Conservation (phyloP, 2,329 filamentous ascomycete genomes). For the Shiraia sp. region DNA sequence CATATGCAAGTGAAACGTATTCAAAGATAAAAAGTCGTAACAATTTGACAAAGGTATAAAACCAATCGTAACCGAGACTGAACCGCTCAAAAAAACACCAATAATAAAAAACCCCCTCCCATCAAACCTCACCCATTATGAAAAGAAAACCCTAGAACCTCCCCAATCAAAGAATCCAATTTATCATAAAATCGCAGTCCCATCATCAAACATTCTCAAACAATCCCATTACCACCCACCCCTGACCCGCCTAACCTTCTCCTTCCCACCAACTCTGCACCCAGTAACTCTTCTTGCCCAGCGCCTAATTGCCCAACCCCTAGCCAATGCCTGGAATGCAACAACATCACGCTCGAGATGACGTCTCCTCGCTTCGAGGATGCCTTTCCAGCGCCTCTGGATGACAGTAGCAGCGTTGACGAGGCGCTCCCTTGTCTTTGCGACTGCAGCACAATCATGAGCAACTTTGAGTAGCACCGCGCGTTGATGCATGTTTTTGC, state of each 20-base stretch:
- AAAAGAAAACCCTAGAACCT: too few relatives aligned
- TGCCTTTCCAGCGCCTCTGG: slow-evolving; percentile 50
- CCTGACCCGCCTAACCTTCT: slow-evolving; percentile 39
- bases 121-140: too few relatives aligned
- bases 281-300: slow-evolving; percentile 31
- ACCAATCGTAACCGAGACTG: too few relatives aligned
- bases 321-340: slow-evolving; percentile 49
- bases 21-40: too few relatives aligned
- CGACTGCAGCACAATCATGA: slow-evolving; percentile 52
- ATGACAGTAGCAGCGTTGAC: slow-evolving; percentile 47
- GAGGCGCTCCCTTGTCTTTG: slow-evolving; percentile 49
- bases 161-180: too few relatives aligned
- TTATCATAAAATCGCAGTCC: too few relatives aligned
- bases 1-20: too few relatives aligned
- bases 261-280: slow-evolving; percentile 34
- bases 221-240: slow-evolving; percentile 42
- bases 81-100: too few relatives aligned
- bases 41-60: too few relatives aligned
- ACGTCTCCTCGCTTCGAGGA: slow-evolving; percentile 41
- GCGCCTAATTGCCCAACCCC: slow-evolving; percentile 47
- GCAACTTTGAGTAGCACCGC: slow-evolving; percentile 49
- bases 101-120: too few relatives aligned
- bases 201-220: neutral
- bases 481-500: slow-evolving; percentile 36
- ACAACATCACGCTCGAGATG: slow-evolving; percentile 44